These are phyloP conservation scores for Leccinum subtestaceum DNA, from an alignment of 768 basidiomycete genomes.

Conservation along the genomic window DNA sequence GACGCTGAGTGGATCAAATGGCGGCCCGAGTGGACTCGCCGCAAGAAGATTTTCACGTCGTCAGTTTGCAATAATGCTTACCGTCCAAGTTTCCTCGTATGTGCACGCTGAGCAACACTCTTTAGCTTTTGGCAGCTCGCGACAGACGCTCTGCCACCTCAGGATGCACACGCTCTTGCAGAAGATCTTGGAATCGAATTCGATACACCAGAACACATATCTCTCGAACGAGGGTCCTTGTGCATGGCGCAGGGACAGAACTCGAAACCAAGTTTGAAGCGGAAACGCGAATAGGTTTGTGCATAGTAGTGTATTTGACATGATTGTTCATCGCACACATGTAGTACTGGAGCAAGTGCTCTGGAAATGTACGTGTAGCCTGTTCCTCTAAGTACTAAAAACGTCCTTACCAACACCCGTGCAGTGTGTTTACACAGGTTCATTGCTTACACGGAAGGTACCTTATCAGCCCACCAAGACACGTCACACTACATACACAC, in stretches of 20 bases:
- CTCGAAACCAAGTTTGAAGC: conserved; percentile 42
- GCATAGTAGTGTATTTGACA: not conserved
- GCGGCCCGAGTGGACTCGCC: conserved; percentile 75
- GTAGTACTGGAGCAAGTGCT: not conserved
- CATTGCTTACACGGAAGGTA: too few species aligned
- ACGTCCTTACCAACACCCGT: not conserved
- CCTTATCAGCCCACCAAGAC: too few species aligned
- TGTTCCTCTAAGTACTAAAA: not conserved
- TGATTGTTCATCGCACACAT: not conserved
- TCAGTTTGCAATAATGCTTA: conserved; percentile 19
- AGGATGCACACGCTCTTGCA: conserved; percentile 59
- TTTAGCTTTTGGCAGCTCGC: conserved; percentile 73
- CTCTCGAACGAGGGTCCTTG: conserved; percentile 62
- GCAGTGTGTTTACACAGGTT: not conserved
- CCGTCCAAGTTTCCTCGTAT: not conserved
- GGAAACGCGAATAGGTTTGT: conserved; percentile 42
- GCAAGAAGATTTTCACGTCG: conserved; percentile 65
- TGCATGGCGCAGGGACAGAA: conserved; percentile 37
- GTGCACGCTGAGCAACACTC: not conserved
- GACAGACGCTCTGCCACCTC: conserved; percentile 64
- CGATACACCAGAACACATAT: conserved; percentile 69
- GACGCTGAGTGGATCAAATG: conserved; percentile 77
- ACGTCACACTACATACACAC: too few species aligned
- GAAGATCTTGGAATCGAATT: conserved; percentile 82
- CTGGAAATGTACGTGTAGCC: not conserved